Evolutionary conservation across 2,329 filamentous ascomycete genomes (phyloP).

Genomic region (Pseudogymnoascus sp.): DNA sequence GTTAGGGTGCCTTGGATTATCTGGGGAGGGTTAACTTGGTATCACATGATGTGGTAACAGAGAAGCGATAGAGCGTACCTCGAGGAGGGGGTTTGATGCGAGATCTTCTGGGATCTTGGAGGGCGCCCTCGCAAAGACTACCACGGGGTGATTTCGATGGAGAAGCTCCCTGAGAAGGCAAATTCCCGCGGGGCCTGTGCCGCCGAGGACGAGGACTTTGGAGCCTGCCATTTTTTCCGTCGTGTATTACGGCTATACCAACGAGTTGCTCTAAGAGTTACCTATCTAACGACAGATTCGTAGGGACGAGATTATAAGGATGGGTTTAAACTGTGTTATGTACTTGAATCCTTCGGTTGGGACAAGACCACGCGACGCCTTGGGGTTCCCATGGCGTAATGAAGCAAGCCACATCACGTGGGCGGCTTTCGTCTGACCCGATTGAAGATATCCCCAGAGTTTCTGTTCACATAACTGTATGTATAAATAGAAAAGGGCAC

Average conservation of each 20-base stretch:
- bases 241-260: not conserved
- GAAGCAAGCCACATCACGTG: conserved; percentile 6
- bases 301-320: not conserved
- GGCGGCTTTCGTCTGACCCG: not conserved
- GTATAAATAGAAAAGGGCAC: not conserved
- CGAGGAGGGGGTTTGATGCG: conserved; percentile 15
- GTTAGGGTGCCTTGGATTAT: conserved; percentile 12
- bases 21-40: conserved; percentile 18
- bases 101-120: conserved; percentile 22
- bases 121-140: conserved; percentile 20
- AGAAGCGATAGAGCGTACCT: conserved; percentile 12
- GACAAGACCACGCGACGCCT: not conserved
- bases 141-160: conserved; percentile 18
- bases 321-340: not conserved
- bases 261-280: not conserved
- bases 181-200: conserved; percentile 19
- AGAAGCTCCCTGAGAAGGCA: conserved; percentile 20
- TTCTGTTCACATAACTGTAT: not conserved
- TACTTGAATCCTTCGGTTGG: not conserved
- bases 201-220: conserved; percentile 19
- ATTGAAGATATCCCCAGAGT: not conserved
- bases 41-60: conserved; percentile 16
- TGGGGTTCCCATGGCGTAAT: not conserved
- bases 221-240: not conserved
- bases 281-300: not conserved